phyloP scores from a whole-genome alignment of 305 asterid genomes.

The Solanum hybrid region DNA sequence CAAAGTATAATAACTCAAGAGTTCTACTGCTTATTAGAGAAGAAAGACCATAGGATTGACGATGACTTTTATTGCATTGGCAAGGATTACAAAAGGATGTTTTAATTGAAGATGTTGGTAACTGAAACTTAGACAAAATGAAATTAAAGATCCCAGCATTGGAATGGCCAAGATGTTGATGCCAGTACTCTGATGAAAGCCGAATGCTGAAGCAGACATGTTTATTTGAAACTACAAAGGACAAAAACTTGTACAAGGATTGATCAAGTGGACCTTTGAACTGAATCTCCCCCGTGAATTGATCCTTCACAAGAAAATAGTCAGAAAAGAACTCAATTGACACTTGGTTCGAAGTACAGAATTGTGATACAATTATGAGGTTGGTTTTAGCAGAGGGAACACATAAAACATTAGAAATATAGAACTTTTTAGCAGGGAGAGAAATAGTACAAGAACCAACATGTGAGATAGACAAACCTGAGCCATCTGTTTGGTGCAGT shows the following conservation, averaged over 20 bases:
- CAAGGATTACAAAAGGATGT: neutral
- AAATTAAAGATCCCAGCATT: neutral
- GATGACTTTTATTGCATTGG: neutral
- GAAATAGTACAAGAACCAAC: neutral
- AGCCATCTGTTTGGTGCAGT: neutral
- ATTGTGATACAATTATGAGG: neutral
- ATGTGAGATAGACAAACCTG: neutral
- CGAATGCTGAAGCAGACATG: neutral
- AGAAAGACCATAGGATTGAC: neutral
- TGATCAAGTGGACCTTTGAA: neutral
- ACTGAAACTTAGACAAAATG: neutral
- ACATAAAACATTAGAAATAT: neutral
- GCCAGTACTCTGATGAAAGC: neutral
- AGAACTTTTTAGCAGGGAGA: neutral
- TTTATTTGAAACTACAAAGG: neutral
- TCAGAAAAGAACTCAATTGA: neutral
- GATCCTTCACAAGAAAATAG: neutral
- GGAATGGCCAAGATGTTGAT: neutral
- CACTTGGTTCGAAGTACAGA: neutral
- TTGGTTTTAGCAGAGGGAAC: neutral
- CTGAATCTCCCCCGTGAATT: neutral
- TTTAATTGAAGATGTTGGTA: neutral
- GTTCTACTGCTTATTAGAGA: neutral
- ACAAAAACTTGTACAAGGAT: neutral
- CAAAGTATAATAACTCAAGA: neutral